These are phyloP conservation scores for Cladorrhinum samala DNA, from an alignment of 495 filamentous ascomycete genomes.

Conservation along the genomic window DNA sequence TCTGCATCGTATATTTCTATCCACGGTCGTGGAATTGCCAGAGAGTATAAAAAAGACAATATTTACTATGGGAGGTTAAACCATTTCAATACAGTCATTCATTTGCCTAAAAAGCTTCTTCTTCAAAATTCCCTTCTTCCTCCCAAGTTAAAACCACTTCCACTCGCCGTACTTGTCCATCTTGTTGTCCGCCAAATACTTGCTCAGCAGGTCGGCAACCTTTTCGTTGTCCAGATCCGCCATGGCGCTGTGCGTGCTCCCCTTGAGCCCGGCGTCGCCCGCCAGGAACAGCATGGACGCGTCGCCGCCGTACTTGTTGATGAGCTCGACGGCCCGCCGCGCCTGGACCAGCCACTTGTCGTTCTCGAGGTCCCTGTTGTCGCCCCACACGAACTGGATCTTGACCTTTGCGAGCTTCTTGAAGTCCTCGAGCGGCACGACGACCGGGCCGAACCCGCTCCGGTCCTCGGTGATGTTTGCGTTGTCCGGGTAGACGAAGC, in stretches of 20 bases:
- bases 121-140: too few species aligned
- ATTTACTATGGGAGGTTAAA: too few species aligned
- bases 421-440: slow-evolving; percentile 38
- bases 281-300: slow-evolving; percentile 36
- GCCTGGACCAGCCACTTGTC: slow-evolving; percentile 20
- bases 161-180: slow-evolving; percentile 30
- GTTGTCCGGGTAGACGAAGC: slow-evolving; percentile 40
- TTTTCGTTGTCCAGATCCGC: slow-evolving; percentile 41
- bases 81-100: too few species aligned
- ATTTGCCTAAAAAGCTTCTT: too few species aligned
- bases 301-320: slow-evolving; percentile 44
- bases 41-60: too few species aligned
- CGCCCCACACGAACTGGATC: slow-evolving; percentile 46
- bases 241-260: slow-evolving; percentile 42
- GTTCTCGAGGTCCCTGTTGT: slow-evolving; percentile 32
- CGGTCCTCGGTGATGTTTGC: slow-evolving; percentile 26
- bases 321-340: slow-evolving; percentile 28
- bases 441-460: slow-evolving; percentile 30
- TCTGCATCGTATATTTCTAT: too few species aligned
- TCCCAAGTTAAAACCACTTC: neutral
- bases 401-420: slow-evolving; percentile 39
- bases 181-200: slow-evolving; percentile 30
- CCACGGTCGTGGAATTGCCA: too few species aligned
- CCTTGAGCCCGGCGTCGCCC: slow-evolving; percentile 33
- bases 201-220: slow-evolving; percentile 35